These are phyloP conservation scores for Termitomyces sp. DNA, from an alignment of 768 basidiomycete species.

Conservation along the genomic window DNA sequence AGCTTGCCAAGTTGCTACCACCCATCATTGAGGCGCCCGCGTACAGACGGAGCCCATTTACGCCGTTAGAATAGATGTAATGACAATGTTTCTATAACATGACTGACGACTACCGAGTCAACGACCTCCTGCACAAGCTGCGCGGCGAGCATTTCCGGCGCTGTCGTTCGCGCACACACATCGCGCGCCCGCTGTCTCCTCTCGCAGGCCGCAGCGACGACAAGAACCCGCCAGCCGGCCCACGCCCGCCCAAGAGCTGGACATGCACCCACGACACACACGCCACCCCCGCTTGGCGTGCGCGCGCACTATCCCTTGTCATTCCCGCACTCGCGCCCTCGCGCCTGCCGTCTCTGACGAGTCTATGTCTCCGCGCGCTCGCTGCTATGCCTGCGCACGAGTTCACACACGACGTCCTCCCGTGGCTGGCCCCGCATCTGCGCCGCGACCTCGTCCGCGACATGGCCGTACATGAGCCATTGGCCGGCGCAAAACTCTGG, in stretches of 20 bases:
- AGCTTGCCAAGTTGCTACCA: constrained; percentile 65
- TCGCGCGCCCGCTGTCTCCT: constrained; percentile 13
- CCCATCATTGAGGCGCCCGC: constrained; percentile 67
- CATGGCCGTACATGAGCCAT: constrained; percentile 51
- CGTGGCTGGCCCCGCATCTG: constrained; percentile 54
- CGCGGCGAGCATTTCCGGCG: constrained; percentile 73
- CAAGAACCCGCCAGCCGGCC: constrained; percentile 35
- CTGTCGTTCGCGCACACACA: constrained; percentile 28
- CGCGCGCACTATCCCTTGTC: constrained; percentile 49
- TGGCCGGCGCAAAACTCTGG: constrained; percentile 44
- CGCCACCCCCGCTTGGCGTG: constrained; percentile 42
- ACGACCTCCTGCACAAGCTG: constrained; percentile 44
- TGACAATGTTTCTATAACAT: not conserved
- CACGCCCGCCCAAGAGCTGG: constrained; percentile 58
- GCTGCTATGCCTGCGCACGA: constrained; percentile 33
- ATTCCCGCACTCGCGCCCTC: constrained; percentile 25
- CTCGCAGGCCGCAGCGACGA: not conserved
- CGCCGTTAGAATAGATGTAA: constrained; percentile 55
- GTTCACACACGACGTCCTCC: constrained; percentile 39
- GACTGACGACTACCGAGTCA: constrained; percentile 28
- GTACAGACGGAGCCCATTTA: constrained; percentile 73
- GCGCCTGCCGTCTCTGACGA: constrained; percentile 43
- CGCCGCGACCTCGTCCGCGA: constrained; percentile 54
- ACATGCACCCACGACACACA: constrained; percentile 23
- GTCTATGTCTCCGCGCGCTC: constrained; percentile 53